A percentile compares a stretch with the other conserved stretches of the same genome.
These are phyloP conservation scores for Pisolithus thermaeus DNA, from an alignment of 1,284 basidiomycete species.

Conservation along the genomic window DNA sequence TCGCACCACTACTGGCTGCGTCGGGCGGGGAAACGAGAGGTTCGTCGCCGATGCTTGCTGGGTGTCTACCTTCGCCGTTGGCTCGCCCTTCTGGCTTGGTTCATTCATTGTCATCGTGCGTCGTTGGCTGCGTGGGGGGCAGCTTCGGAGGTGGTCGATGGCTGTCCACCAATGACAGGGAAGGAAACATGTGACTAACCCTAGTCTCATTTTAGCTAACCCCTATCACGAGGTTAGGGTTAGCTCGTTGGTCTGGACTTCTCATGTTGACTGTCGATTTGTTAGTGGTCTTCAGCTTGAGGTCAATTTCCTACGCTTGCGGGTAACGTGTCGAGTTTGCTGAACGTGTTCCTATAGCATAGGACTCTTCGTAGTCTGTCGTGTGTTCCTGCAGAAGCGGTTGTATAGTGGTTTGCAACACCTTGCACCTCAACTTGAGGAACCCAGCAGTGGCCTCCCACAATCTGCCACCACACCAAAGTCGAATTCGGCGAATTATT, in stretches of 20 bases:
- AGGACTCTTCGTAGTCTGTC: conserved; percentile 46
- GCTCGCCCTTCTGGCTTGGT: conserved; percentile 22
- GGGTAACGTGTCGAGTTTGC: not conserved
- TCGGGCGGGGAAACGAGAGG: conserved; percentile 19
- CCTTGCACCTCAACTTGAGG: conserved; percentile 29
- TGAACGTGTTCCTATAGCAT: conserved; percentile 27
- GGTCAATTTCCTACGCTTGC: conserved; percentile 13
- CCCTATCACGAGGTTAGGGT: conserved; percentile 27
- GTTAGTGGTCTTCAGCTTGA: conserved; percentile 15
- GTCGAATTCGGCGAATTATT: conserved; percentile 18
- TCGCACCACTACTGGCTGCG: conserved; percentile 18
- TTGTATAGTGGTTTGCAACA: conserved; percentile 54
- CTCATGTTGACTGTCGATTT: conserved; percentile 13
- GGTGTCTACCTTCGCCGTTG: conserved; percentile 27
- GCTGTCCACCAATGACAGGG: not conserved
- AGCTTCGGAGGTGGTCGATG: conserved; percentile 6
- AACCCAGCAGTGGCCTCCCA: conserved; percentile 29
- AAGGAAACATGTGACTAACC: conserved; percentile 9
- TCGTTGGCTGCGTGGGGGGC: conserved; percentile 7
- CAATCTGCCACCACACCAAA: conserved; percentile 34
- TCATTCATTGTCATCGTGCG: conserved; percentile 25
- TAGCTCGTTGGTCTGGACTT: conserved; percentile 2
- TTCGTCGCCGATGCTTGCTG: conserved; percentile 29
- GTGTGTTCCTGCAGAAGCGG: conserved; percentile 46
- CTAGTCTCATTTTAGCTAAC: conserved; percentile 9